Percentiles rank a stretch among this genome's conserved stretches.
Conservation (phyloP, 768 basidiomycete species). For the Mycena olivaceomarginata region DNA sequence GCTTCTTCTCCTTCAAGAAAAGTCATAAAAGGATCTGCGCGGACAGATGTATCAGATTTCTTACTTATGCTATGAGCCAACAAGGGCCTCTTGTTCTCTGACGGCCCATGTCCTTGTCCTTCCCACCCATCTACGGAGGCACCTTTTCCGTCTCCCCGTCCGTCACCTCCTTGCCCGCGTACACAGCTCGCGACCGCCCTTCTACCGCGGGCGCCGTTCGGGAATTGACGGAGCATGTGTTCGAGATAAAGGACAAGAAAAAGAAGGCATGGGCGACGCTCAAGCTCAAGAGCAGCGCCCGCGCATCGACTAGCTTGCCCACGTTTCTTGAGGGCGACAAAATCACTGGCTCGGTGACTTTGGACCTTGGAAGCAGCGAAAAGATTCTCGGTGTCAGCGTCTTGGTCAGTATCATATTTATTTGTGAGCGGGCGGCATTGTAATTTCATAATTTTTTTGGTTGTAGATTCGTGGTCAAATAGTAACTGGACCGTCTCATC, state of each 20-base stretch:
- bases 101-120: constrained; percentile 38
- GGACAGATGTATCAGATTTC: not conserved
- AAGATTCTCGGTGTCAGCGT: constrained; percentile 38
- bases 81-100: constrained; percentile 16
- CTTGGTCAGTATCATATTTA: constrained; percentile 19
- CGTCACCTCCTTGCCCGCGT: constrained; percentile 39
- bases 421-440: not conserved
- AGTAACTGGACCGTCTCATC: constrained; percentile 26
- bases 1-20: constrained; percentile 6
- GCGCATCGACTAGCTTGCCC: constrained; percentile 25
- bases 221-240: constrained; percentile 39
- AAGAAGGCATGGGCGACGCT: constrained; percentile 44
- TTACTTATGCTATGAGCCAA: constrained; percentile 24
- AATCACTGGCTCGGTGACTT: constrained; percentile 32
- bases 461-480: constrained; percentile 37
- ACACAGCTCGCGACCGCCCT: constrained; percentile 37
- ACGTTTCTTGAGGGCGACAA: constrained; percentile 39
- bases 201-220: constrained; percentile 34
- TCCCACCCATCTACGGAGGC: constrained; percentile 33
- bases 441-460: not conserved
- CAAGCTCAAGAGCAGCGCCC: constrained; percentile 38
- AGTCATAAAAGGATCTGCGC: constrained; percentile 17
- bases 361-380: constrained; percentile 37
- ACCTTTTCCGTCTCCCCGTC: constrained; percentile 37
- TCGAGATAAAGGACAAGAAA: constrained; percentile 44